Evolutionary conservation across 768 basidiomycete genomes (phyloP).

Genomic region (Lactarius hatsudake): DNA sequence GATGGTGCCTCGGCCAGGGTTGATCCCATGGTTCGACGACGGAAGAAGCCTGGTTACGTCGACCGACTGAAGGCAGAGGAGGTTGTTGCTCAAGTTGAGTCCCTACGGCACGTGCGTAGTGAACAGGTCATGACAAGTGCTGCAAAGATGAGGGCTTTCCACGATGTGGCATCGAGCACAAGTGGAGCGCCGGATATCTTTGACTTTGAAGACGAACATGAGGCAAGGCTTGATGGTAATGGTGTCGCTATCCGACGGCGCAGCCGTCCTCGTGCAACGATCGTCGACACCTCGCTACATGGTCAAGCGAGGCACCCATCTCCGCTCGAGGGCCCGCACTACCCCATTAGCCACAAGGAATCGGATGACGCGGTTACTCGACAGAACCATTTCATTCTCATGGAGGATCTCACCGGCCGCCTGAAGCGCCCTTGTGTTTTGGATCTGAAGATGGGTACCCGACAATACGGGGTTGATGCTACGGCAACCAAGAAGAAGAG

Average conservation of each 20-base stretch:
- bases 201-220: conserved; percentile 28
- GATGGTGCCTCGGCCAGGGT: conserved; percentile 36
- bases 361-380: conserved; percentile 58
- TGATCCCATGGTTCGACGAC: conserved; percentile 30
- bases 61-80: conserved; percentile 43
- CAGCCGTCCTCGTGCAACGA: conserved; percentile 41
- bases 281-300: conserved; percentile 20
- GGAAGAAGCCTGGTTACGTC: conserved; percentile 43
- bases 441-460: conserved; percentile 99
- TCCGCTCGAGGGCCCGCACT: conserved; percentile 24
- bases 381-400: conserved; percentile 96
- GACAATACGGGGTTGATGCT: conserved; percentile 97
- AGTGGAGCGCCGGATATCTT: conserved; percentile 18
- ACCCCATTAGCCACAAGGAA: conserved; percentile 37
- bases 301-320: conserved; percentile 15
- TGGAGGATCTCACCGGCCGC: conserved; percentile 96
- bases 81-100: conserved; percentile 35
- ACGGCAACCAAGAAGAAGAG: conserved; percentile 92
- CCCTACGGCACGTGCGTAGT: conserved; percentile 64
- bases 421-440: conserved; percentile 92
- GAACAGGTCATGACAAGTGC: conserved; percentile 48
- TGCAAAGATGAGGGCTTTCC: conserved; percentile 28
- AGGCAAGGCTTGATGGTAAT: conserved; percentile 18
- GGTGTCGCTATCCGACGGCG: conserved; percentile 36
- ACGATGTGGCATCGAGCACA: conserved; percentile 16